A percentile compares a stretch with the other conserved stretches of the same genome.
phyloP scores from a whole-genome alignment of 257 asterid species.

The Capsicum chinense region DNA sequence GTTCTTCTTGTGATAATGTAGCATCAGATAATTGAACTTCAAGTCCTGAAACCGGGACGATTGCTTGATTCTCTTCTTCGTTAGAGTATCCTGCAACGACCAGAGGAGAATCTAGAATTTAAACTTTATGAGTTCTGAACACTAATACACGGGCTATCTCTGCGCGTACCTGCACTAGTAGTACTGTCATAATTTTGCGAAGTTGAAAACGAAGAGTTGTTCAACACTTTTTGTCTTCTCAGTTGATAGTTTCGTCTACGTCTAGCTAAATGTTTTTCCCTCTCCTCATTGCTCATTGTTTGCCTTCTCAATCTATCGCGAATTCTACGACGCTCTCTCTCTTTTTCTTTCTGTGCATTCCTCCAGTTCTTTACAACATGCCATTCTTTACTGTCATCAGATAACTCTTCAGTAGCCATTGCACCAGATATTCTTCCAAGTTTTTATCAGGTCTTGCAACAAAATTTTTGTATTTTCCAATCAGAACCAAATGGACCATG shows the following conservation, averaged over 20 bases:
- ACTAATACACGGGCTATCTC: neutral
- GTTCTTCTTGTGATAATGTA: constrained; percentile 19
- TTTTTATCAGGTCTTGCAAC: neutral
- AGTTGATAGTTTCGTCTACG: constrained; percentile 48
- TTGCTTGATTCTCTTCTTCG: constrained; percentile 26
- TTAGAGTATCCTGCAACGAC: neutral
- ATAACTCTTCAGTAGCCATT: constrained; percentile 40
- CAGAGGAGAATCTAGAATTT: neutral
- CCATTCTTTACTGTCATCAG: constrained; percentile 35
- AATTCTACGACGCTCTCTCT: constrained; percentile 47
- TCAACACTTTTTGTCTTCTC: constrained; percentile 44
- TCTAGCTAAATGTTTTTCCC: constrained; percentile 51
- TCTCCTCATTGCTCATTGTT: constrained; percentile 50
- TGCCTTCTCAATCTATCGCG: constrained; percentile 49
- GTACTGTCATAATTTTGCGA: constrained; percentile 4
- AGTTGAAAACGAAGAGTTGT: constrained; percentile 6
- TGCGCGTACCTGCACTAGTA: neutral
- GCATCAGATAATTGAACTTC: neutral
- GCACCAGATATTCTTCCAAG: neutral
- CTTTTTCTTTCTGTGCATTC: constrained; percentile 40
- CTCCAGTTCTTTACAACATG: constrained; percentile 31
- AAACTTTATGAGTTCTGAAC: neutral
- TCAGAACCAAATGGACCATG: neutral
- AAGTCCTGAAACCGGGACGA: constrained; percentile 30
- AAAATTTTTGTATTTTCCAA: neutral